These are phyloP conservation scores for Melocanna baccifera DNA, from an alignment of 176 grass and related monocot genomes.

Conservation along the genomic window DNA sequence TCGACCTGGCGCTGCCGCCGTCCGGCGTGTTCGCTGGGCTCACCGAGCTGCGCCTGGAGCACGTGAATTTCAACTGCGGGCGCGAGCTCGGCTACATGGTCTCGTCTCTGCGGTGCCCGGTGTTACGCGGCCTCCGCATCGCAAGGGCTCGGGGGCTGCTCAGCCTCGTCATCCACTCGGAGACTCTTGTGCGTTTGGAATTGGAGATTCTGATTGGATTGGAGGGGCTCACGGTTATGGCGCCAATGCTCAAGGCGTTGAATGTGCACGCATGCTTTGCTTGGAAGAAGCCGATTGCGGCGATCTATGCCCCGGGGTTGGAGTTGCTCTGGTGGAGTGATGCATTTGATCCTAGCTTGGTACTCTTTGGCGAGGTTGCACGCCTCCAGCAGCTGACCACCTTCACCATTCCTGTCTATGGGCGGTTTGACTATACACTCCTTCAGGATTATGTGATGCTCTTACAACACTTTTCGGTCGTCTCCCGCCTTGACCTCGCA, in stretches of 20 bases:
- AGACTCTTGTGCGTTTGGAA: not conserved
- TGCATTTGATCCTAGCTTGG: not conserved
- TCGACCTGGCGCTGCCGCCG: not conserved
- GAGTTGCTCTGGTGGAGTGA: conserved; percentile 19
- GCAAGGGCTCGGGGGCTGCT: not conserved
- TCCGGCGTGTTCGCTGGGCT: not conserved
- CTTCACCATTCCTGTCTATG: conserved; percentile 22
- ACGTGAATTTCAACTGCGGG: not conserved
- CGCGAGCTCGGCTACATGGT: not conserved
- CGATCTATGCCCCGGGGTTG: not conserved
- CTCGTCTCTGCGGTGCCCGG: conserved; percentile 9
- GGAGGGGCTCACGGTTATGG: not conserved
- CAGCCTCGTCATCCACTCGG: conserved; percentile 9
- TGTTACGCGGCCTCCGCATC: conserved; percentile 3
- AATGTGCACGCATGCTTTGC: conserved; percentile 8
- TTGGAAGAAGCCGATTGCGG: not conserved
- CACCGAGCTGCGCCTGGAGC: conserved; percentile 8
- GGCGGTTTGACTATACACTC: not conserved
- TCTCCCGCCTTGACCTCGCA: not conserved
- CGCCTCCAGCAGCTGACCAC: not conserved
- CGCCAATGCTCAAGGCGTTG: conserved; percentile 2
- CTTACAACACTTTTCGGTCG: not conserved
- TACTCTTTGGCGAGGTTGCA: not conserved
- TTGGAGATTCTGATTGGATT: not conserved
- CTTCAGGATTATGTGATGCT: conserved; percentile 4